Evolutionary conservation across 1,284 basidiomycete species (phyloP).

Genomic region (Cryptococcus sp.): DNA sequence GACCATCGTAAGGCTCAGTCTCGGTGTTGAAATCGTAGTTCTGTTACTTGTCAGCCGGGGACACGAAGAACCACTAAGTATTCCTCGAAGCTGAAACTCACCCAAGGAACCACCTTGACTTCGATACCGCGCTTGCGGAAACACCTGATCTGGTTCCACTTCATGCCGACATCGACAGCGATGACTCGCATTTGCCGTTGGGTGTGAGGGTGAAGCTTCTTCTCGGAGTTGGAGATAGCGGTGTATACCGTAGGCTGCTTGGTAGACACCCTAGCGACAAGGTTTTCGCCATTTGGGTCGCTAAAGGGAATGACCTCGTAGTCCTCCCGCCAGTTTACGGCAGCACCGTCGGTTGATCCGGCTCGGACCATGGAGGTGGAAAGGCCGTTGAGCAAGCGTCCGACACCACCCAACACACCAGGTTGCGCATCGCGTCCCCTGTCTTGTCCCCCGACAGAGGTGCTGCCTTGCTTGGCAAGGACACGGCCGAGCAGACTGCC

Average conservation of each 20-base stretch:
- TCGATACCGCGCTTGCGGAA: constrained; percentile 92
- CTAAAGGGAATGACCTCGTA: constrained; percentile 79
- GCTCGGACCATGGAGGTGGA: constrained; percentile 36
- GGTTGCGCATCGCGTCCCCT: constrained; percentile 35
- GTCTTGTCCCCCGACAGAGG: constrained; percentile 17
- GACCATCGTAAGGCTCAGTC: constrained; percentile 83
- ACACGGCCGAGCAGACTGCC: constrained; percentile 89
- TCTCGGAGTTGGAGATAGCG: constrained; percentile 55
- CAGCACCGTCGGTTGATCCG: constrained; percentile 31
- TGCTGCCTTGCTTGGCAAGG: constrained; percentile 61
- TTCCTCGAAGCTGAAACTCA: constrained; percentile 22
- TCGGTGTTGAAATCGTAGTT: constrained; percentile 84
- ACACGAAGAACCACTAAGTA: not conserved
- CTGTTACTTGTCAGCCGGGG: constrained; percentile 19
- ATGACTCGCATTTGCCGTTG: constrained; percentile 80
- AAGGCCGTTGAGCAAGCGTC: constrained; percentile 51
- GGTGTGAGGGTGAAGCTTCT: constrained; percentile 72
- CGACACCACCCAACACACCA: constrained; percentile 47
- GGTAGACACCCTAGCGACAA: constrained; percentile 87
- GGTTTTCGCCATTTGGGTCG: constrained; percentile 87
- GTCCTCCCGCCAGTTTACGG: constrained; percentile 71
- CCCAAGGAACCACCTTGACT: constrained; percentile 95
- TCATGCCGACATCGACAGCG: constrained; percentile 97
- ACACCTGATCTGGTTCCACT: constrained; percentile 98
- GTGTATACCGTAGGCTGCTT: constrained; percentile 70